phyloP scores from a whole-genome alignment of 345 rosid species.

The Psidium friedrichsthalianum region DNA sequence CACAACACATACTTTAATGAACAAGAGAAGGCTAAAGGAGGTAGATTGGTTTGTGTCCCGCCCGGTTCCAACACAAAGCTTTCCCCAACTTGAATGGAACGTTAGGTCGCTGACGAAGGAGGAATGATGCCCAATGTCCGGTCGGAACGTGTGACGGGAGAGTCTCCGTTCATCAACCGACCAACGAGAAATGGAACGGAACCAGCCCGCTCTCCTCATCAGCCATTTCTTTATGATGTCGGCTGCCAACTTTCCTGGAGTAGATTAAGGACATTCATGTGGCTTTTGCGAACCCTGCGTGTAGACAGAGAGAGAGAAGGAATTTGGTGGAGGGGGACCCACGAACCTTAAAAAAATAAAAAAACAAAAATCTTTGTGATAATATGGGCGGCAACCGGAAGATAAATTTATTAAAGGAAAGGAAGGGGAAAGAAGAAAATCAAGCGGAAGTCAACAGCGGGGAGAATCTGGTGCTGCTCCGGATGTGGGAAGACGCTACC shows the following conservation, averaged over 20 bases:
- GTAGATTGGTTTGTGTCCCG: not conserved
- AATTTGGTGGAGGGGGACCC: not conserved
- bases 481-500: not conserved
- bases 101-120: not conserved
- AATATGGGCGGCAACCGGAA: not conserved
- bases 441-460: slow-evolving; percentile 1
- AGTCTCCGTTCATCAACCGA: not conserved
- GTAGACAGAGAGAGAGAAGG: not conserved
- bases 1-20: not conserved
- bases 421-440: not conserved
- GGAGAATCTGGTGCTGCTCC: slow-evolving; percentile 8
- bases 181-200: not conserved
- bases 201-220: no score
- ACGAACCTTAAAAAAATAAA: not conserved
- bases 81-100: not conserved
- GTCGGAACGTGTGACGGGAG: not conserved
- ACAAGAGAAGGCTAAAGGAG: not conserved
- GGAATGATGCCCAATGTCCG: not conserved
- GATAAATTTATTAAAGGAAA: not conserved
- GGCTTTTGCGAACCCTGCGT: not conserved
- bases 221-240: slow-evolving; percentile 11
- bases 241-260: slow-evolving; percentile 17
- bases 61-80: not conserved
- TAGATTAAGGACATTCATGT: slow-evolving; percentile 8
- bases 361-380: not conserved